Evolutionary conservation across 1,284 basidiomycete genomes (phyloP).

Genomic region (Vanrija sp.): DNA sequence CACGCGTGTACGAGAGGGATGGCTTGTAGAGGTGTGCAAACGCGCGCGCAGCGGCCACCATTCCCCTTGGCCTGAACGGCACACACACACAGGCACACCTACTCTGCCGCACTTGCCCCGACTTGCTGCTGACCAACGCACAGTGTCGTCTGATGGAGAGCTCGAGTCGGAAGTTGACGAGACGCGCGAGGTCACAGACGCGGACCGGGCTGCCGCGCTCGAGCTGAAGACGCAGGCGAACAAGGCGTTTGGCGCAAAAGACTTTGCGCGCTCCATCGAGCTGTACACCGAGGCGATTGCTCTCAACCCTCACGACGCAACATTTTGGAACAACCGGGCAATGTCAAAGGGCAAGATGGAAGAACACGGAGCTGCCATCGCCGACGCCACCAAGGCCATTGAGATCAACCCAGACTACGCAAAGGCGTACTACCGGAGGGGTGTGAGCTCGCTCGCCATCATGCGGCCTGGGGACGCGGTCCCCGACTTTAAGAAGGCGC

Average conservation of each 20-base stretch:
- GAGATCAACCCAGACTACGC: constrained; percentile 83
- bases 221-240: constrained; percentile 79
- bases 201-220: constrained; percentile 63
- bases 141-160: constrained; percentile 45
- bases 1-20: too few species aligned
- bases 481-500: constrained; percentile 78
- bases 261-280: constrained; percentile 62
- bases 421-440: constrained; percentile 71
- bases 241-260: constrained; percentile 67
- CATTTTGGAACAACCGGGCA: constrained; percentile 51
- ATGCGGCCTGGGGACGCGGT: constrained; percentile 79
- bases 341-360: constrained; percentile 54
- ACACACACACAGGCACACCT: neutral
- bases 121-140: constrained; percentile 3
- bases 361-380: constrained; percentile 50
- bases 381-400: constrained; percentile 66
- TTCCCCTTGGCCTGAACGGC: neutral
- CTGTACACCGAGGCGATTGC: constrained; percentile 75
- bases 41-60: neutral
- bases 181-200: constrained; percentile 57
- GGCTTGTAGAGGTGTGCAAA: neutral
- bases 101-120: neutral
- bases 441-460: constrained; percentile 85
- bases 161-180: constrained; percentile 44
- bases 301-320: constrained; percentile 60